Conservation (phyloP, 352 stramenopile species). For the Globisporangium parvum region DNA sequence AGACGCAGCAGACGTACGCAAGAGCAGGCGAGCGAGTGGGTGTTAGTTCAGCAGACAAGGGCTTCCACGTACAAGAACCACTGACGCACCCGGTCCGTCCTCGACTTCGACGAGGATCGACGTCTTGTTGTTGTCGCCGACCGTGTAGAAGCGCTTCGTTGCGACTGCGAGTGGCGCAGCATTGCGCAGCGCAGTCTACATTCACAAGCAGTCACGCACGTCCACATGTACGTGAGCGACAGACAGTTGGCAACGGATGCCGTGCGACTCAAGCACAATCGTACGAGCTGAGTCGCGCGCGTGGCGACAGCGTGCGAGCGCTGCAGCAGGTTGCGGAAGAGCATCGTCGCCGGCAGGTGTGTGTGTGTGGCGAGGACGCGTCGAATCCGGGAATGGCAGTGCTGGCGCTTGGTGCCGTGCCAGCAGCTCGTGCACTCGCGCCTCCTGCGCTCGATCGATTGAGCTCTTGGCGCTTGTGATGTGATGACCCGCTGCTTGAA, state of each 20-base stretch:
- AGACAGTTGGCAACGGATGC: not conserved
- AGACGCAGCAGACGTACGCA: too few species aligned
- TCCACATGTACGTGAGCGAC: not conserved
- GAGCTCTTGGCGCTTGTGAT: not conserved
- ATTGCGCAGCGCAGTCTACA: not conserved
- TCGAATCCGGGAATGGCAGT: conserved; percentile 8
- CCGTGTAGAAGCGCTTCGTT: conserved; percentile 12
- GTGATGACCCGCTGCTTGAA: not conserved
- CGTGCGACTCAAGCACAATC: not conserved
- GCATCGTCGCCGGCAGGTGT: not conserved
- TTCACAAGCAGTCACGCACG: not conserved
- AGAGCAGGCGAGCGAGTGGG: not conserved
- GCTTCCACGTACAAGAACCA: not conserved
- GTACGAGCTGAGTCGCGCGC: conserved; percentile 3
- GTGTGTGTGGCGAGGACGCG: not conserved
- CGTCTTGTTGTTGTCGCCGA: conserved; percentile 59
- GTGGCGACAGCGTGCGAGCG: conserved; percentile 1
- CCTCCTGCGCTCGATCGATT: too few species aligned
- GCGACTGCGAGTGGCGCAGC: conserved; percentile 4
- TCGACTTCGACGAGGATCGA: conserved; percentile 72
- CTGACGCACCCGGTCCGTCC: conserved; percentile 34
- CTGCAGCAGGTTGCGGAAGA: conserved; percentile 10
- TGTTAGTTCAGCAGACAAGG: not conserved
- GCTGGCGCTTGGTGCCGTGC: not conserved
- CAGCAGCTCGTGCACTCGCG: not conserved